Evolutionary conservation across 192 early-diverging fungal genomes (phyloP).

Genomic region (Cladochytrium replicatum): DNA sequence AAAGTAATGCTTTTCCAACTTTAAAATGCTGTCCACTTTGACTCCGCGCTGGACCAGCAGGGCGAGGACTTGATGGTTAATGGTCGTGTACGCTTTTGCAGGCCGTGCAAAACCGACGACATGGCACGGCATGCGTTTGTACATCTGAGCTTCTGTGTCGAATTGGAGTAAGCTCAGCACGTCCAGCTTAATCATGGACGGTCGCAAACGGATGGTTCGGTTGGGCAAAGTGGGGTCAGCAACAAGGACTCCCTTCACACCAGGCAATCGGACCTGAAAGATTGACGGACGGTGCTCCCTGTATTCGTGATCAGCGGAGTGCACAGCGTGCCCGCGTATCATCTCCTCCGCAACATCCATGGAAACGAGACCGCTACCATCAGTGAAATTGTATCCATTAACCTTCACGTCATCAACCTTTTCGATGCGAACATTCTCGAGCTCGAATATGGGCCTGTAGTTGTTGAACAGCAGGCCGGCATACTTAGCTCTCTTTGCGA

Average conservation of each 20-base stretch:
- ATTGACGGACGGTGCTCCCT: constrained; percentile 6
- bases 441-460: not conserved
- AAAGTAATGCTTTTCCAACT: no score
- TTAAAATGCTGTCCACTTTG: no score
- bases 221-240: constrained; percentile 6
- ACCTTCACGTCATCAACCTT: constrained; percentile 5
- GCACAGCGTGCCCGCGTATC: not conserved
- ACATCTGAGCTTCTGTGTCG: not conserved
- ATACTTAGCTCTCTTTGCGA: constrained; percentile 11
- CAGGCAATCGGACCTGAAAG: constrained; percentile 16
- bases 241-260: constrained; percentile 19
- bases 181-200: constrained; percentile 20
- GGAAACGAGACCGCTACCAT: constrained; percentile 17
- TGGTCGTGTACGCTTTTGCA: not conserved
- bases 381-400: constrained; percentile 13
- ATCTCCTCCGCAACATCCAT: constrained; percentile 2
- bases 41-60: constrained; percentile 18
- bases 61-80: constrained; percentile 15
- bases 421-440: constrained; percentile 4
- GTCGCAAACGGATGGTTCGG: constrained; percentile 1
- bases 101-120: constrained; percentile 3
- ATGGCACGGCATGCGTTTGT: no score
- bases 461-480: constrained; percentile 16
- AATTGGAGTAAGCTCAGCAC: constrained; percentile 7
- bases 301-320: no score